Conservation (phyloP, 1,139 yeast species). For the Yamadazyma atmosphaerica region DNA sequence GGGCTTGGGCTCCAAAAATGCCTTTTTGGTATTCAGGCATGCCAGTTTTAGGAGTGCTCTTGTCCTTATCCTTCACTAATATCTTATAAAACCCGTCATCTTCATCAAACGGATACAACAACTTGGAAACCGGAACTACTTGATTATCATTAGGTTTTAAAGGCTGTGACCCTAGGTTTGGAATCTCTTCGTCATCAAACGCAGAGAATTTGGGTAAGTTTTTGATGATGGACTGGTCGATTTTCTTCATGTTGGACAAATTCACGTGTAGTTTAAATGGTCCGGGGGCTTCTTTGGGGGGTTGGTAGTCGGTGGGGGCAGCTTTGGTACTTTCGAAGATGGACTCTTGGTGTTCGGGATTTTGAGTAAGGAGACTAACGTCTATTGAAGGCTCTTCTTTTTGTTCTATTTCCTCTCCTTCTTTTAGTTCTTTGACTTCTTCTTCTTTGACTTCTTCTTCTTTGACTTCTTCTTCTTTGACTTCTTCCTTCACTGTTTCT, state of each 20-base stretch:
- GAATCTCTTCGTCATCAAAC: slow-evolving; percentile 35
- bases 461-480: slow-evolving; percentile 7
- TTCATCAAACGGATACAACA: slow-evolving; percentile 61
- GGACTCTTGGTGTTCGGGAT: slow-evolving; percentile 8
- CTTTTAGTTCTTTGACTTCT: slow-evolving; percentile 9
- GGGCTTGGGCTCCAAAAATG: slow-evolving; percentile 57
- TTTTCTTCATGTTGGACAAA: slow-evolving; percentile 50
- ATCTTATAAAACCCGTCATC: slow-evolving; percentile 66
- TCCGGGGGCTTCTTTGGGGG: not conserved
- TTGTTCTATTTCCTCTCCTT: slow-evolving; percentile 9
- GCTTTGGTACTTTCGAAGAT: not conserved
- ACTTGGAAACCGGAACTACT: slow-evolving; percentile 50
- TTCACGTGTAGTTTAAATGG: slow-evolving; percentile 55
- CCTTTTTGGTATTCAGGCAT: slow-evolving; percentile 55
- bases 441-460: slow-evolving; percentile 3
- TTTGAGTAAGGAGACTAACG: slow-evolving; percentile 11
- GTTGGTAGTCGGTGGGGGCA: too few species aligned
- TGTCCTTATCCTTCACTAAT: slow-evolving; percentile 47
- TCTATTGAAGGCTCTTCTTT: slow-evolving; percentile 14
- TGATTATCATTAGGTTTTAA: slow-evolving; percentile 24
- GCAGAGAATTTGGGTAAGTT: slow-evolving; percentile 58
- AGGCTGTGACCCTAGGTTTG: slow-evolving; percentile 18
- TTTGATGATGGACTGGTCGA: slow-evolving; percentile 55
- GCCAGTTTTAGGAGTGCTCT: slow-evolving; percentile 15
- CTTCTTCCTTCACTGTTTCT: slow-evolving; percentile 1